Evolutionary conservation across 345 rosid genomes (phyloP).

Genomic region (Camelina hispida): DNA sequence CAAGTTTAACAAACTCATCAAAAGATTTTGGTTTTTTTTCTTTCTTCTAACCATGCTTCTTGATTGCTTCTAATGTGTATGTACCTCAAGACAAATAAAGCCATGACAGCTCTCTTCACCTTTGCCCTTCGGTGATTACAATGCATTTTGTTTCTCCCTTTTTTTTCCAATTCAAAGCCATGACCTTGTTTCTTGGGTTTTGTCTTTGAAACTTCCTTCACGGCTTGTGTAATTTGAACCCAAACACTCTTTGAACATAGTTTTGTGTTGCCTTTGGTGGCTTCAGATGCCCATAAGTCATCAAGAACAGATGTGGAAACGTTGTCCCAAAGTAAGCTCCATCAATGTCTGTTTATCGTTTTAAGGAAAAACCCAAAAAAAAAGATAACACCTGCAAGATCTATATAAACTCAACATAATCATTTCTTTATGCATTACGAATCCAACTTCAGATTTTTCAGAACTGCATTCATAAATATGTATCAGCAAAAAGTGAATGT

Average conservation of each 20-base stretch:
- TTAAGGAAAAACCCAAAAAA: slow-evolving; percentile 49
- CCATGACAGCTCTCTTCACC: slow-evolving; percentile 30
- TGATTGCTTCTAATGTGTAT: slow-evolving; percentile 34
- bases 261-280: slow-evolving; percentile 76
- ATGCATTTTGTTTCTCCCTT: slow-evolving; percentile 47
- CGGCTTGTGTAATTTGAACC: slow-evolving; percentile 85
- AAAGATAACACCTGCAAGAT: slow-evolving; percentile 17
- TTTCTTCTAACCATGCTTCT: slow-evolving; percentile 25
- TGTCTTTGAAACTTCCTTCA: slow-evolving; percentile 26
- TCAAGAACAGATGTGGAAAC: slow-evolving; percentile 84
- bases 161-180: slow-evolving; percentile 24
- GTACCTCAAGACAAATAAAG: slow-evolving; percentile 32
- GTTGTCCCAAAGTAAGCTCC: slow-evolving; percentile 97
- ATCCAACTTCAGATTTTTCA: slow-evolving; percentile 1
- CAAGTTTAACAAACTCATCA: slow-evolving; percentile 28
- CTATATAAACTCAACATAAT: neutral
- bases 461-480: slow-evolving; percentile 13
- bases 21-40: neutral
- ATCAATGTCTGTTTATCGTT: slow-evolving; percentile 69
- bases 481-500: slow-evolving; percentile 6
- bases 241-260: slow-evolving; percentile 92
- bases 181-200: slow-evolving; percentile 16
- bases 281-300: slow-evolving; percentile 91
- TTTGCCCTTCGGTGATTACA: slow-evolving; percentile 9
- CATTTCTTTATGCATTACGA: neutral